Conservation (phyloP, 2,329 filamentous ascomycete genomes). For the Fusarium musae region DNA sequence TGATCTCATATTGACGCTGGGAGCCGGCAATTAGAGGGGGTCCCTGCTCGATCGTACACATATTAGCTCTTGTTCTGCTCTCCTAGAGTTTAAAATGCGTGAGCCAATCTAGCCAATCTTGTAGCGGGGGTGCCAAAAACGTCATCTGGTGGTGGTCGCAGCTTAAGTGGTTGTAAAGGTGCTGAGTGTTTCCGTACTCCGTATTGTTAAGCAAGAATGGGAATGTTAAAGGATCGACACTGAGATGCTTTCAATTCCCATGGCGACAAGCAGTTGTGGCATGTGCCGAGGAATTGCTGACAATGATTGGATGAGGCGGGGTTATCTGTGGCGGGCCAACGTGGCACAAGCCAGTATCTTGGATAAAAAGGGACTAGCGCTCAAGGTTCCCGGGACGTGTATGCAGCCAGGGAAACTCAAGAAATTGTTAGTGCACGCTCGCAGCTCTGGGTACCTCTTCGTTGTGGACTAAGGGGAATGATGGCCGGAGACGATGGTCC, state of each 20-base stretch:
- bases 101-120: slow-evolving; percentile 21
- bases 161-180: not conserved
- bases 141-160: slow-evolving; percentile 22
- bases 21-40: not conserved
- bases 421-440: slow-evolving; percentile 34
- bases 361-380: not conserved
- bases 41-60: not conserved
- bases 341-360: slow-evolving; percentile 3
- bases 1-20: slow-evolving; percentile 28
- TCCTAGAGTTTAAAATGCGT: slow-evolving; percentile 3
- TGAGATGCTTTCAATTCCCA: slow-evolving; percentile 21
- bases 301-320: not conserved
- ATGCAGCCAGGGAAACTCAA: slow-evolving; percentile 12
- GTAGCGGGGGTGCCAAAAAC: slow-evolving; percentile 8
- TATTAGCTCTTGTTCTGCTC: slow-evolving; percentile 9
- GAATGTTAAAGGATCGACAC: slow-evolving; percentile 27
- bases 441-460: slow-evolving; percentile 27
- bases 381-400: not conserved
- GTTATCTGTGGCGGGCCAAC: slow-evolving; percentile 8
- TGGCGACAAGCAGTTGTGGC: slow-evolving; percentile 23
- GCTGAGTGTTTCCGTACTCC: not conserved
- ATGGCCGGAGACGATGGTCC: slow-evolving; percentile 30
- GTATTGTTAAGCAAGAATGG: slow-evolving; percentile 19
- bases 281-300: not conserved
- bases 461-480: slow-evolving; percentile 11